Evolutionary conservation across 2,329 filamentous ascomycete species (phyloP).

Genomic region (Monilinia aucupariae): DNA sequence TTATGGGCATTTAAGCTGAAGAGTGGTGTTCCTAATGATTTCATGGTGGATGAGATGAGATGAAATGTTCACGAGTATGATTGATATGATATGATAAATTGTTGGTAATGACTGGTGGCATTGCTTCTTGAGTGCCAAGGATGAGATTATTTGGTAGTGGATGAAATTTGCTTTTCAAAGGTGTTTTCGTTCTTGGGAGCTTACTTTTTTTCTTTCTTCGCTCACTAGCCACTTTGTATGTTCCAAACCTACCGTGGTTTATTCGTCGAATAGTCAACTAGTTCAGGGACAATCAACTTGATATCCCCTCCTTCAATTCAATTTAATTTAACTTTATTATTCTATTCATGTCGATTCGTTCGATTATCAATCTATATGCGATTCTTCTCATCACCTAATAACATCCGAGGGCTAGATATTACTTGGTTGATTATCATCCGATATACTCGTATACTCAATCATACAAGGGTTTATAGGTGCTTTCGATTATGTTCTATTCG

Average conservation of each 20-base stretch:
- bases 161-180: not conserved
- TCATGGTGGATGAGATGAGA: not conserved
- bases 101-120: not conserved
- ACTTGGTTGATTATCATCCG: too few relatives aligned
- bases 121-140: not conserved
- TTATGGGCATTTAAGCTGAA: constrained; percentile 14
- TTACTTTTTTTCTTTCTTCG: not conserved
- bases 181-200: not conserved
- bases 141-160: not conserved
- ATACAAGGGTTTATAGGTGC: too few relatives aligned
- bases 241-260: too few relatives aligned
- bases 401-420: too few relatives aligned
- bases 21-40: not conserved
- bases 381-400: too few relatives aligned
- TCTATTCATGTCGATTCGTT: too few relatives aligned
- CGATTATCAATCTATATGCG: too few relatives aligned
- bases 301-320: not conserved
- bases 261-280: not conserved
- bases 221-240: not conserved
- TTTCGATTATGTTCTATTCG: too few relatives aligned
- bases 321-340: too few relatives aligned
- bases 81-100: not conserved
- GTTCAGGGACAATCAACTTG: not conserved
- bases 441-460: too few relatives aligned
- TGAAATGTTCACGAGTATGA: not conserved